Conservation (phyloP, 2,329 filamentous ascomycete species). For the Alternaria conjuncta region DNA sequence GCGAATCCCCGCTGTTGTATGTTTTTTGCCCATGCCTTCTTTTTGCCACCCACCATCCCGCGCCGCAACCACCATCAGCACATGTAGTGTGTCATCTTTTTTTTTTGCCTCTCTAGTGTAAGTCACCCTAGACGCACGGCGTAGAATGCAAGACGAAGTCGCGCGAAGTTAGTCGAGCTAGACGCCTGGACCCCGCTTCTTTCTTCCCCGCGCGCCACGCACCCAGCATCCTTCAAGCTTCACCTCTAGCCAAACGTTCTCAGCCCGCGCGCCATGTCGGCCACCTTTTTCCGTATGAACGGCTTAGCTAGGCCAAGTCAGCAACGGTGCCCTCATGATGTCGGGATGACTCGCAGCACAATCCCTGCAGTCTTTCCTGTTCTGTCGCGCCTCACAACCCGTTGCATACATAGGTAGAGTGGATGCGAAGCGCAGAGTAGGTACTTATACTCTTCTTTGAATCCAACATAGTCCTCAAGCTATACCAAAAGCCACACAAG, state of each 20-base stretch:
- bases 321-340: neutral
- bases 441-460: neutral
- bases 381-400: neutral
- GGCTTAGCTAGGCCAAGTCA: neutral
- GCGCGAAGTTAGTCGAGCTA: neutral
- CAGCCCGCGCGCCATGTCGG: neutral
- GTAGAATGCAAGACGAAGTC: neutral
- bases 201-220: neutral
- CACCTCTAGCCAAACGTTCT: neutral
- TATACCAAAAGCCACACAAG: neutral
- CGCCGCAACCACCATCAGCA: no score
- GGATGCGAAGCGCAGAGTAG: neutral
- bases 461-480: neutral
- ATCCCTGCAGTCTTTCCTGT: conserved; percentile 1
- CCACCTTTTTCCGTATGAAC: neutral
- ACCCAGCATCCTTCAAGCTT: neutral
- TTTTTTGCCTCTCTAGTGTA: neutral
- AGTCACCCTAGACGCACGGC: neutral
- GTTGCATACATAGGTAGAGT: neutral
- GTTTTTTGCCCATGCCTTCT: neutral
- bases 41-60: neutral
- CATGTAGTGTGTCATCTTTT: no score
- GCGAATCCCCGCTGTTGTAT: no score
- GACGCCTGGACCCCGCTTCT: neutral
- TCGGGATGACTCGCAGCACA: conserved; percentile 2